phyloP scores from a whole-genome alignment of 2,329 filamentous ascomycete genomes.

The Monilinia laxa region DNA sequence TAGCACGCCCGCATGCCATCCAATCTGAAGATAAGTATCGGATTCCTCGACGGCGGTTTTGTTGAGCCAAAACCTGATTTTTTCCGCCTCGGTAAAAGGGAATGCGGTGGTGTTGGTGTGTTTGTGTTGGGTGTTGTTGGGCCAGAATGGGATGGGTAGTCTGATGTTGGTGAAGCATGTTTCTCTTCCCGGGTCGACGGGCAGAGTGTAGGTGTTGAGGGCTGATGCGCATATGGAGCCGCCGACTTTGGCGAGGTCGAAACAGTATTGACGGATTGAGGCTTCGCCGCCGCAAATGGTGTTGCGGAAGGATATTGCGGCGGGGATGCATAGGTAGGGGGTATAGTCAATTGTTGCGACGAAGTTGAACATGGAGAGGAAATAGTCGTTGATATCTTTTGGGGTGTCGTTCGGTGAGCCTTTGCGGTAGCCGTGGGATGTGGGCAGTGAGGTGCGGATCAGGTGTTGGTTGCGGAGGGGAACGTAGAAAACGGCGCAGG shows the following conservation, averaged over 20 bases:
- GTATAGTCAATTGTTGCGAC: conserved; percentile 72
- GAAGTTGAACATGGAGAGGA: conserved; percentile 72
- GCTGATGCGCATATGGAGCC: conserved; percentile 58
- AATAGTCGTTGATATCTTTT: conserved; percentile 42
- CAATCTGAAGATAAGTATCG: conserved; percentile 63
- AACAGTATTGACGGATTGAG: conserved; percentile 62
- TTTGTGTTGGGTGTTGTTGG: conserved; percentile 42
- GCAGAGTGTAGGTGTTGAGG: conserved; percentile 69
- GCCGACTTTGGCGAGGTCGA: conserved; percentile 61
- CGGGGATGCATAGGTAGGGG: conserved; percentile 70
- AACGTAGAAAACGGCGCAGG: conserved; percentile 80
- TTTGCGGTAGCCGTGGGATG: conserved; percentile 69
- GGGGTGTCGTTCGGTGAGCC: conserved; percentile 43
- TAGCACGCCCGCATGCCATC: conserved; percentile 56
- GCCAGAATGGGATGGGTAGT: conserved; percentile 51
- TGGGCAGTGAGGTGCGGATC: conserved; percentile 73
- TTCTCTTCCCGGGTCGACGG: conserved; percentile 63
- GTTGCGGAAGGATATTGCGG: conserved; percentile 69
- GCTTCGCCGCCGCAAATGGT: conserved; percentile 71
- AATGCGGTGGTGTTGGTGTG: conserved; percentile 35
- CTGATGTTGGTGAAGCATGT: conserved; percentile 73
- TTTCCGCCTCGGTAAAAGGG: conserved; percentile 49
- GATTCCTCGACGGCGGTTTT: conserved; percentile 49
- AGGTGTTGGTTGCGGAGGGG: conserved; percentile 75
- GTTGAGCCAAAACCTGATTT: conserved; percentile 54